Evolutionary conservation across 305 asterid genomes (phyloP), one percentile per base, ranked within the genome.

Genomic region (Solanum chacoense): DNA sequence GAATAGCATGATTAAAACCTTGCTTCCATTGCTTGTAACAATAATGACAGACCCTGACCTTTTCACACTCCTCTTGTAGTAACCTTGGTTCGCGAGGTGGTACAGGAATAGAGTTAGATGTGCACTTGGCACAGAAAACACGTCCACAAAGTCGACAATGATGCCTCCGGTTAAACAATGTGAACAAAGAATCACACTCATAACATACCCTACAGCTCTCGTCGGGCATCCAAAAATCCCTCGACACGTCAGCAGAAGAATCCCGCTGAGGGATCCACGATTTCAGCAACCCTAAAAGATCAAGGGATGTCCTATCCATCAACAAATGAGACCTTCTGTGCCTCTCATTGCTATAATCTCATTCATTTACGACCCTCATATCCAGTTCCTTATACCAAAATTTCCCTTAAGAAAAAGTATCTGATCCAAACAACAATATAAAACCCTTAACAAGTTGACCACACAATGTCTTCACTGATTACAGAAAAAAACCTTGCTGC

Each of bases 201-300:
- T 97, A 97, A 93, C 99, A 97, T 69, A 97, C 99, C 94, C 94
- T 93, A 93, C 99, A 97, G 88, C 99, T 97, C 92, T 94, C 91
- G 90, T 97, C 99, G 89, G 99, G 99, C 99, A 97, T 97, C 99
- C 99, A 97, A 89, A 97, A 97, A 91, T 96, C 99, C 94, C 98
- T 94, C 7, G 98, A 95, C 91, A 93, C 94, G 86, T 95, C 92
- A 81, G 96, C 92, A 67, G 98, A 97, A 90, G 95, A 98, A 29
- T 94, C 89, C 91, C 95, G 94, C 95, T 96, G 90, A 89, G 95
- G 95, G 88, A 95, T 84, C 99, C 99, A 97, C 63, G 97, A 93
- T 92, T 95, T 96, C 6, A 95, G 86, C 80, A 92, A 74, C 88
- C 94, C 93, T 88, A 94, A 87, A 88, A 94, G 93, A 93, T 94